Evolutionary conservation across 768 basidiomycete species (phyloP).

Genomic region (Porpolomopsis calyptriformis): DNA sequence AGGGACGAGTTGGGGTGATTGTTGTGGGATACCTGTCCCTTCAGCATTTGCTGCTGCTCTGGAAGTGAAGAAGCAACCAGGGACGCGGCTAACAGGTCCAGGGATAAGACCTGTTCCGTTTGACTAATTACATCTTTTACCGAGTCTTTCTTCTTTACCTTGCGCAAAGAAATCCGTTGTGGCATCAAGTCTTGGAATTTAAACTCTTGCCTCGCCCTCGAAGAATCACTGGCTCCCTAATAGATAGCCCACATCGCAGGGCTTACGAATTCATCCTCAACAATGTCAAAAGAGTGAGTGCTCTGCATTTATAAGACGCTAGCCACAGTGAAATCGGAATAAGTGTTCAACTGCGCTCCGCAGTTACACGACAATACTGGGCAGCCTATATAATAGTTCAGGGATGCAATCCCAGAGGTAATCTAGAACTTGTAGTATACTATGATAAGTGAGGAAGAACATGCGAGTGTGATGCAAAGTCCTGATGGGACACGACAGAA

Average conservation of each 20-base stretch:
- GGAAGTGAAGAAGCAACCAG: constrained; percentile 32
- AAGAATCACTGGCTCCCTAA: too few relatives aligned
- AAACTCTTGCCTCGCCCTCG: too few relatives aligned
- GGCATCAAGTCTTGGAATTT: too few relatives aligned
- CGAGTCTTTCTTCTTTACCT: too few relatives aligned
- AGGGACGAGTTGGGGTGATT: constrained; percentile 66
- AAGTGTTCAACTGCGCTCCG: too few relatives aligned
- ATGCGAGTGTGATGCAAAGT: constrained; percentile 2
- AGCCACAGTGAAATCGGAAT: too few relatives aligned
- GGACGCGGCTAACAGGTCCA: constrained; percentile 39
- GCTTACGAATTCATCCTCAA: too few relatives aligned
- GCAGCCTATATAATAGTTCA: not conserved
- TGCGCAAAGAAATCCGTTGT: too few relatives aligned
- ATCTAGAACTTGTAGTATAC: not conserved
- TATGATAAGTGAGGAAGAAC: not conserved
- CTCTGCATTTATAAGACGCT: too few relatives aligned
- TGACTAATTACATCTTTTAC: constrained; percentile 35
- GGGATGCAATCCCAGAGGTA: not conserved
- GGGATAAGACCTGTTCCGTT: constrained; percentile 74
- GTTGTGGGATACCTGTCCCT: constrained; percentile 85
- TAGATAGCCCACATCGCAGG: too few relatives aligned
- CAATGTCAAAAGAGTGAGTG: too few relatives aligned
- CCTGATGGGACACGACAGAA: constrained; percentile 1
- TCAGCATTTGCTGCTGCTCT: constrained; percentile 69
- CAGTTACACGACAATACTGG: too few relatives aligned